Percentiles rank a stretch among this genome's conserved stretches.
phyloP scores from a whole-genome alignment of 257 asterid genomes.

The Nicotiana obtusifolia region DNA sequence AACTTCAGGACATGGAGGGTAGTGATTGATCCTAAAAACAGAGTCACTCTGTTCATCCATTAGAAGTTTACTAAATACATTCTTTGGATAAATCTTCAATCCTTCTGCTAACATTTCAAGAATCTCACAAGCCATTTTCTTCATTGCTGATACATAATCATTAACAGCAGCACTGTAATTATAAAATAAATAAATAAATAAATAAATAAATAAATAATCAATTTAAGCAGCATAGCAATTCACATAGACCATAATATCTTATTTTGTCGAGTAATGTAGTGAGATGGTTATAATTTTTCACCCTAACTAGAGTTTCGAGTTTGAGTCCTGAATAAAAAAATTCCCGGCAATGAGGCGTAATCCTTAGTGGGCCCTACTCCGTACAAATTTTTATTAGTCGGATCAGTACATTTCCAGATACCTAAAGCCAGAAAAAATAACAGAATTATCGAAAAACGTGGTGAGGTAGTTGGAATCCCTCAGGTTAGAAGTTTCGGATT shows the following conservation, averaged over 20 bases:
- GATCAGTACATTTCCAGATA: too few relatives aligned
- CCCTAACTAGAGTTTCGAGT: neutral
- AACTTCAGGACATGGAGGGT: conserved; percentile 6
- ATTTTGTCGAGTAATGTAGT: too few relatives aligned
- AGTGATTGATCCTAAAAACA: conserved; percentile 27
- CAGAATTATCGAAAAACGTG: too few relatives aligned
- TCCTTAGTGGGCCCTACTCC: neutral
- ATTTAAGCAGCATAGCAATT: too few relatives aligned
- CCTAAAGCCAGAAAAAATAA: too few relatives aligned
- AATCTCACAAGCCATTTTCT: conserved; percentile 35
- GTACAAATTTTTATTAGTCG: too few relatives aligned
- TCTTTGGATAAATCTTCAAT: conserved; percentile 22
- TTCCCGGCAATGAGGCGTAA: neutral
- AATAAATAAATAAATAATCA: too few relatives aligned
- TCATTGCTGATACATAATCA: conserved; percentile 25
- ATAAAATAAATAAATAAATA: neutral
- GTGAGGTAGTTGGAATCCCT: neutral
- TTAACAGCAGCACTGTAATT: conserved; percentile 25
- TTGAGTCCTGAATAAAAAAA: neutral
- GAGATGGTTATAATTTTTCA: neutral
- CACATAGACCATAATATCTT: too few relatives aligned
- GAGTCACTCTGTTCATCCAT: conserved; percentile 42
- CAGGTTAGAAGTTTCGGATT: neutral
- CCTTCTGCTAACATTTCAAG: conserved; percentile 37
- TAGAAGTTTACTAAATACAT: conserved; percentile 30